Conservation (phyloP, 108 stramenopile species). For the Nitzschia putrida region DNA sequence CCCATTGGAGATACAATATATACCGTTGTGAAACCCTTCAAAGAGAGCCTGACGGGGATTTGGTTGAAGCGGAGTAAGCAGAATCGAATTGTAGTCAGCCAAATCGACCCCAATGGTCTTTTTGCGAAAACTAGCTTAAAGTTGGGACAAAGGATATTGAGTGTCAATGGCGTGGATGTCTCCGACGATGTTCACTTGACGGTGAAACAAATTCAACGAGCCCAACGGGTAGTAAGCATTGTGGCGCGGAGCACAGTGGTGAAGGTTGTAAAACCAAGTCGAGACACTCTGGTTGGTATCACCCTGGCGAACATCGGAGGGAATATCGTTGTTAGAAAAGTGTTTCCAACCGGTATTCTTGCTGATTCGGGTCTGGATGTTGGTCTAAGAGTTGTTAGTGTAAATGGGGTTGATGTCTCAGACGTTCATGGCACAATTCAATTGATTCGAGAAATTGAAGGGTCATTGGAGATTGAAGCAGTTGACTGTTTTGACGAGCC, state of each 20-base stretch:
- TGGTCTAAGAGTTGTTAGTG: conserved; percentile 16
- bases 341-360: conserved; percentile 12
- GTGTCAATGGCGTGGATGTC: conserved; percentile 12
- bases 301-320: conserved; percentile 1
- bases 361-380: conserved; percentile 3
- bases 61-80: no score
- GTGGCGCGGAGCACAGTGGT: not conserved
- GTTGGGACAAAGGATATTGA: conserved; percentile 14
- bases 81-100: not conserved
- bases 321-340: not conserved
- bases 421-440: no score
- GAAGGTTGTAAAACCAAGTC: not conserved
- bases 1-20: no score
- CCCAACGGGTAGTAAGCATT: conserved; percentile 3
- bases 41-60: no score
- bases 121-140: conserved; percentile 10
- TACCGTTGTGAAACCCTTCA: no score
- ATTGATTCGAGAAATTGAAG: no score
- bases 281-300: not conserved
- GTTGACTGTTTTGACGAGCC: no score
- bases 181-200: not conserved
- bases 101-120: conserved; percentile 14
- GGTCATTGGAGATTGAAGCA: not conserved
- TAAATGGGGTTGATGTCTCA: not conserved
- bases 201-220: not conserved